Evolutionary conservation across 306 rosid species (phyloP).

Genomic region (Canavalia gladiata): DNA sequence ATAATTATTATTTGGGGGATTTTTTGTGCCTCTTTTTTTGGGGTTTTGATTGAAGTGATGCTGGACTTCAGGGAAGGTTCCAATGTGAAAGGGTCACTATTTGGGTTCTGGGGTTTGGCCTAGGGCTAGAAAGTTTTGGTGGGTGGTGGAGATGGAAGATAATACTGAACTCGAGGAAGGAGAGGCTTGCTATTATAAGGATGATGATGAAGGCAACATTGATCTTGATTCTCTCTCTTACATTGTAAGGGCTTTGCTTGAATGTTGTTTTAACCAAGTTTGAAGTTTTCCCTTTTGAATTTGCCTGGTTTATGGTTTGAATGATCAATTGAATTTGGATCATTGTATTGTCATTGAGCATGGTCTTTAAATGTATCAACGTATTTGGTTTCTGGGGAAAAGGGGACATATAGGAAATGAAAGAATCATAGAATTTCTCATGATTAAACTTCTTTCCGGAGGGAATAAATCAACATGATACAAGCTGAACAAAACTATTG

Average conservation of each 20-base stretch:
- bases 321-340: constrained; percentile 36
- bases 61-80: constrained; percentile 78
- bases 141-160: constrained; percentile 59
- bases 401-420: not conserved
- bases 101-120: constrained; percentile 57
- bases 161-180: constrained; percentile 78
- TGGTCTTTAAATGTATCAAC: constrained; percentile 3
- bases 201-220: constrained; percentile 58
- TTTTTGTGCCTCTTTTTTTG: not conserved
- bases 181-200: constrained; percentile 71
- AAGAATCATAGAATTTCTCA: constrained; percentile 31
- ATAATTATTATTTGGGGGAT: constrained; percentile 32
- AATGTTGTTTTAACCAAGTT: constrained; percentile 42
- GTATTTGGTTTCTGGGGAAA: constrained; percentile 35
- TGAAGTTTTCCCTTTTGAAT: constrained; percentile 38
- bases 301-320: constrained; percentile 47
- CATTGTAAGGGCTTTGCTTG: constrained; percentile 75
- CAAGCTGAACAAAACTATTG: constrained; percentile 21
- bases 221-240: constrained; percentile 74
- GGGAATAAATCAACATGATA: constrained; percentile 6
- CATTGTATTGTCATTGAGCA: constrained; percentile 1
- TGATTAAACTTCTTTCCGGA: constrained; percentile 14
- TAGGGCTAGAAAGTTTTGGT: constrained; percentile 53
- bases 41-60: constrained; percentile 63
- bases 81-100: constrained; percentile 54